phyloP scores from a whole-genome alignment of 805 yeast species.

The Pichia exigua region DNA sequence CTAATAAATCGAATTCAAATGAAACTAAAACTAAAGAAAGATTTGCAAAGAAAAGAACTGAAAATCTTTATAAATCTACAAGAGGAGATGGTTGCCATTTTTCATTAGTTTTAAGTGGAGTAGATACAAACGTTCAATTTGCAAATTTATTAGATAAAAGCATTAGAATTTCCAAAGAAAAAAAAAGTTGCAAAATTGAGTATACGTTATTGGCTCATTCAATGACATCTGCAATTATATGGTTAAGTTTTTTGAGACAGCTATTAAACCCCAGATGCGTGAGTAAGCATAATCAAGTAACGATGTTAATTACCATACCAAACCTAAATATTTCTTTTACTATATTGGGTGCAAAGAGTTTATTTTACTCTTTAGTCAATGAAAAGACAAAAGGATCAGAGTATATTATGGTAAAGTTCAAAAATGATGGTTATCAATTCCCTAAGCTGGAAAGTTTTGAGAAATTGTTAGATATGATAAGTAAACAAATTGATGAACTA shows the following conservation, averaged over 20 bases:
- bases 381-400: neutral
- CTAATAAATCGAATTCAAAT: neutral
- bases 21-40: neutral
- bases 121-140: slow-evolving; percentile 36
- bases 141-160: slow-evolving; percentile 68
- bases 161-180: slow-evolving; percentile 37
- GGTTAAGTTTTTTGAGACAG: slow-evolving; percentile 54
- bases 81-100: slow-evolving; percentile 8
- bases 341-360: neutral
- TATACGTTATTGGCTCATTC: slow-evolving; percentile 53
- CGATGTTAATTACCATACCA: slow-evolving; percentile 34
- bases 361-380: neutral
- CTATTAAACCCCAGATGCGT: slow-evolving; percentile 30
- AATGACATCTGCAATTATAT: slow-evolving; percentile 44
- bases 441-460: slow-evolving; percentile 27
- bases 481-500: slow-evolving; percentile 24
- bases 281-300: neutral
- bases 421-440: slow-evolving; percentile 19
- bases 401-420: slow-evolving; percentile 1
- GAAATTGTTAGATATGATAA: slow-evolving; percentile 32
- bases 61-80: neutral
- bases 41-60: neutral
- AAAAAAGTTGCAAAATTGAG: slow-evolving; percentile 8
- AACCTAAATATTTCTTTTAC: slow-evolving; percentile 37
- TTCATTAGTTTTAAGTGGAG: slow-evolving; percentile 11